Conservation (phyloP, 345 rosid genomes). For the Adansonia digitata region DNA sequence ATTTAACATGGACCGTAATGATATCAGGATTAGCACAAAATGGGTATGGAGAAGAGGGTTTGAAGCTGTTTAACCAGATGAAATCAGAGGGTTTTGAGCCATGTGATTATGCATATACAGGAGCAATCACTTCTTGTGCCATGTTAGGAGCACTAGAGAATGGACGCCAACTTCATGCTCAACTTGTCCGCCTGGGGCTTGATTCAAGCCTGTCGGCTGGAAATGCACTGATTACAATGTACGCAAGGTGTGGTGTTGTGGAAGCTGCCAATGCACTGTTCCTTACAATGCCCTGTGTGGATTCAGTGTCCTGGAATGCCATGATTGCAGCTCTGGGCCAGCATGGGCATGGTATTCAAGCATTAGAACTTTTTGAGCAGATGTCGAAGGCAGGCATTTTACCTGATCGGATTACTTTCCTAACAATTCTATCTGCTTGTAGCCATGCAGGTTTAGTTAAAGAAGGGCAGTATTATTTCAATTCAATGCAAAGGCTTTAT, state of each 20-base stretch:
- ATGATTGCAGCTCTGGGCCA: conserved; percentile 49
- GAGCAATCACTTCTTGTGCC: conserved; percentile 37
- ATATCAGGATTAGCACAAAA: conserved; percentile 35
- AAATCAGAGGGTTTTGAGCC: conserved; percentile 29
- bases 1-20: conserved; percentile 36
- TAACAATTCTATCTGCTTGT: conserved; percentile 46
- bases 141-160: conserved; percentile 30
- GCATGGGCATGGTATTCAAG: conserved; percentile 37
- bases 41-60: conserved; percentile 35
- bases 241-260: conserved; percentile 35
- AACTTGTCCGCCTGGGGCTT: conserved; percentile 27
- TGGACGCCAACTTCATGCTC: conserved; percentile 40
- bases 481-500: conserved; percentile 29
- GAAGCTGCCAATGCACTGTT: conserved; percentile 26
- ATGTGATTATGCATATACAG: conserved; percentile 38
- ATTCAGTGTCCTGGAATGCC: conserved; percentile 50
- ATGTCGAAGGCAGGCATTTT: conserved; percentile 33
- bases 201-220: conserved; percentile 39
- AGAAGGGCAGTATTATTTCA: conserved; percentile 33
- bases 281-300: conserved; percentile 30
- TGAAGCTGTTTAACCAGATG: conserved; percentile 34
- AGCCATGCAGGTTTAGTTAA: conserved; percentile 23
- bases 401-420: conserved; percentile 44
- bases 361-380: conserved; percentile 39
- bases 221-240: conserved; percentile 40